These are phyloP conservation scores for Eucalyptus camaldulensis DNA, from an alignment of 345 rosid species.

Conservation along the genomic window DNA sequence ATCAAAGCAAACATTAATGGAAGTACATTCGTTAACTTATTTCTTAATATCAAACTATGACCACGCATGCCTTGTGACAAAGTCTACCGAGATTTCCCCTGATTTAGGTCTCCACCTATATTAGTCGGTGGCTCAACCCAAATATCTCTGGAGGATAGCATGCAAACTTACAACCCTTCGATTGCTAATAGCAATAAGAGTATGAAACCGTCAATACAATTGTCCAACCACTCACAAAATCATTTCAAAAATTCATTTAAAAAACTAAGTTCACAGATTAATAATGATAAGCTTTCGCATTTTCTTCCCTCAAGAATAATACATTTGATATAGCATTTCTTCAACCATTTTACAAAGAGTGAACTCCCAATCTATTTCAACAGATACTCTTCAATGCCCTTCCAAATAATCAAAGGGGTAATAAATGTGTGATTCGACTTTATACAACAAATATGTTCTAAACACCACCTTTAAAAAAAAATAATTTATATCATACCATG, in stretches of 20 bases:
- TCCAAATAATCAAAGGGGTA: neutral
- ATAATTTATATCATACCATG: neutral
- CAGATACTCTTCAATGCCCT: neutral
- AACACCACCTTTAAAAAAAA: neutral
- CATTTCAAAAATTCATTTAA: neutral
- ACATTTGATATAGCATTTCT: neutral
- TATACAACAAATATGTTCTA: neutral
- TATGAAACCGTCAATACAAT: neutral
- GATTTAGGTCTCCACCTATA: neutral
- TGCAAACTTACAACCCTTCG: neutral
- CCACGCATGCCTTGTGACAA: neutral
- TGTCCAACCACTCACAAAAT: neutral
- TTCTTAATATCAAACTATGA: neutral
- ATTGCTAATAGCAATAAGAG: neutral
- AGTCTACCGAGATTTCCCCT: neutral
- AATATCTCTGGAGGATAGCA: neutral
- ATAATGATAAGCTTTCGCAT: too few relatives aligned
- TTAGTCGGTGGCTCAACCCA: neutral
- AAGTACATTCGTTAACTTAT: neutral
- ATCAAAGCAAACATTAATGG: neutral
- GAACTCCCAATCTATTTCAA: neutral
- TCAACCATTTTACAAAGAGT: neutral
- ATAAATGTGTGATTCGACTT: neutral
- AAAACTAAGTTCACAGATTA: neutral
- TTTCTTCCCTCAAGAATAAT: neutral